Conservation (phyloP, 305 asterid genomes). For the Solanum hybrid region DNA sequence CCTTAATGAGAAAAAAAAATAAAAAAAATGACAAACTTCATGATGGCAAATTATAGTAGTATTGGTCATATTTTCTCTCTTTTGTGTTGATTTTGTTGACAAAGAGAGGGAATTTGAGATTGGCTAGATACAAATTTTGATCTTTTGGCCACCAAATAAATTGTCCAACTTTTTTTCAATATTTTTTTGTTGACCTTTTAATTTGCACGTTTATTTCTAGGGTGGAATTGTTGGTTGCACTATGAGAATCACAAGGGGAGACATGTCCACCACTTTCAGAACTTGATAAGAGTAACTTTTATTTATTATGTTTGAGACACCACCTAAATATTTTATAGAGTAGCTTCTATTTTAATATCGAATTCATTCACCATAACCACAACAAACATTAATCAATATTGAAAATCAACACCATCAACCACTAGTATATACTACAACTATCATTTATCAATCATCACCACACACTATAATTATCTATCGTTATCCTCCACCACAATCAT, state of each 20-base stretch:
- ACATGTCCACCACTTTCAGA: neutral
- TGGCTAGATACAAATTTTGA: neutral
- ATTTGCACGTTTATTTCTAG: neutral
- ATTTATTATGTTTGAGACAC: neutral
- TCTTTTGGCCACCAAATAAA: neutral
- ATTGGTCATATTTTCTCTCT: neutral
- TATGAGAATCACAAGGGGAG: neutral
- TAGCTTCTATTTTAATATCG: neutral
- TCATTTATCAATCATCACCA: neutral
- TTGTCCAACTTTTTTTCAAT: neutral
- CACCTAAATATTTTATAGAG: neutral
- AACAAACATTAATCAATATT: neutral
- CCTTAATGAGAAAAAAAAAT: neutral
- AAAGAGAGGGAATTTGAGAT: neutral
- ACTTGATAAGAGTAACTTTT: neutral
- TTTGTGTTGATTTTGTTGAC: neutral
- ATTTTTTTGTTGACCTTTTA: neutral
- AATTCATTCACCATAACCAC: neutral
- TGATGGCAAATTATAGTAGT: neutral
- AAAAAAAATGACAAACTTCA: neutral
- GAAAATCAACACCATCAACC: neutral
- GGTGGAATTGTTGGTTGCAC: neutral
- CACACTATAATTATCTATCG: neutral
- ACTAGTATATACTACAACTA: neutral
- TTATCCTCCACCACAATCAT: neutral